phyloP scores from a whole-genome alignment of 768 basidiomycete species.

The Scleroderma citrinum region DNA sequence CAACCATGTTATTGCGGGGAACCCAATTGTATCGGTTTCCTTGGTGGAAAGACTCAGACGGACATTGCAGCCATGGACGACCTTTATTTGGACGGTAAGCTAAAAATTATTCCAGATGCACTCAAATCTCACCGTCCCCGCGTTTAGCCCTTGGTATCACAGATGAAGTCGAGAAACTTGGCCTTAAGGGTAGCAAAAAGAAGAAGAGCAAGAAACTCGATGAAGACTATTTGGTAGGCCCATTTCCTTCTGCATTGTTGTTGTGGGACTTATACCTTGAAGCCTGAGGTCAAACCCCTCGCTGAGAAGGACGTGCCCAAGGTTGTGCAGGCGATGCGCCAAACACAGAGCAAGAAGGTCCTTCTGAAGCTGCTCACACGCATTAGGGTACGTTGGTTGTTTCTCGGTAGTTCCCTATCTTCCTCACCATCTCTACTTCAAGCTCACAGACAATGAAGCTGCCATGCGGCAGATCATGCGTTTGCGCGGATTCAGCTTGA shows the following conservation, averaged over 20 bases:
- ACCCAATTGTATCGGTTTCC: conserved; percentile 89
- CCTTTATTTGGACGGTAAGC: conserved; percentile 80
- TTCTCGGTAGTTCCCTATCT: neutral
- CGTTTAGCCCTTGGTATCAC: conserved; percentile 81
- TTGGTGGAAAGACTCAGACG: conserved; percentile 98
- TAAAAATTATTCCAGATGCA: neutral
- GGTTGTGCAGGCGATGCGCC: conserved; percentile 85
- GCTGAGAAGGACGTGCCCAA: conserved; percentile 79
- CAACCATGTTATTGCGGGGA: conserved; percentile 96
- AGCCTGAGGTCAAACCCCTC: conserved; percentile 79
- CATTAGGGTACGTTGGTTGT: conserved; percentile 54
- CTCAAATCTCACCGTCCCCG: neutral
- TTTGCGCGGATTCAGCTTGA: conserved; percentile 86
- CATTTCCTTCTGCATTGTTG: conserved; percentile 1
- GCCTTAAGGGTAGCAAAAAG: conserved; percentile 83
- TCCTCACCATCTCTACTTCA: neutral
- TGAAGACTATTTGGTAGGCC: conserved; percentile 80
- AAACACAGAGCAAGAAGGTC: conserved; percentile 79
- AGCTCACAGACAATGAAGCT: conserved; percentile 83
- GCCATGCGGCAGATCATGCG: conserved; percentile 84
- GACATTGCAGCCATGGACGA: conserved; percentile 94
- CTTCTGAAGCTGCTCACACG: conserved; percentile 78
- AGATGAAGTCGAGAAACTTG: conserved; percentile 79
- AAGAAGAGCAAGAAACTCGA: conserved; percentile 91
- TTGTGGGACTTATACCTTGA: conserved; percentile 6